phyloP scores from a whole-genome alignment of 352 stramenopile species.

The Globisporangium emineosum region DNA sequence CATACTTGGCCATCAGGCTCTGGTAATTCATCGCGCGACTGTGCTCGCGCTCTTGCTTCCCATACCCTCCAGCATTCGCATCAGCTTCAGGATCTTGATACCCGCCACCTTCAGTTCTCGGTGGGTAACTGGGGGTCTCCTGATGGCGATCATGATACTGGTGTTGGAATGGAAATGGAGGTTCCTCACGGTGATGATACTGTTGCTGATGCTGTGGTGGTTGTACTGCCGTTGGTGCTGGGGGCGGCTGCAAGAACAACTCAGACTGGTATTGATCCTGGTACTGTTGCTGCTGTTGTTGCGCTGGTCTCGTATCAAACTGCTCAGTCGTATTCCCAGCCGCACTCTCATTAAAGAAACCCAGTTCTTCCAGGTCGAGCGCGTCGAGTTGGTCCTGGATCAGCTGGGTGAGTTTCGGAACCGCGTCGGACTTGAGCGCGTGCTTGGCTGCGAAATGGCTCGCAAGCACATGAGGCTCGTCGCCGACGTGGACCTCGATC shows the following conservation, averaged over 20 bases:
- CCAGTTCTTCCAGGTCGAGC: conserved; percentile 19
- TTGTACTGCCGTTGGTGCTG: background rate
- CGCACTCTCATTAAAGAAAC: background rate
- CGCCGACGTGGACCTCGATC: conserved; percentile 60
- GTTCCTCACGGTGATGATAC: background rate
- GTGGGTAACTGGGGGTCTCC: background rate
- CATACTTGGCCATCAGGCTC: conserved; percentile 71
- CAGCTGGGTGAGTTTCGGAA: conserved; percentile 48
- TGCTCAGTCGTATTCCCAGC: background rate
- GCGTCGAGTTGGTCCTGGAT: conserved; percentile 59
- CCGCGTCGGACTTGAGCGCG: conserved; percentile 40
- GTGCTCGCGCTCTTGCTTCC: conserved; percentile 38
- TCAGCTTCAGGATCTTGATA: background rate
- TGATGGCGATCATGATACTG: background rate
- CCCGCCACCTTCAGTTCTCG: background rate
- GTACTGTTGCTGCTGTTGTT: background rate
- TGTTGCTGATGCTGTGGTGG: background rate
- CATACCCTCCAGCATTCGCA: background rate
- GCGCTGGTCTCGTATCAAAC: background rate
- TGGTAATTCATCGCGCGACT: conserved; percentile 69
- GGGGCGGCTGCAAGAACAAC: background rate
- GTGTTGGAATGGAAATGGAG: background rate
- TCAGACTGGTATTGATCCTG: background rate
- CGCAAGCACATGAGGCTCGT: conserved; percentile 45
- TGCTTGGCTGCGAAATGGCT: conserved; percentile 49